Evolutionary conservation across 805 yeast species (phyloP), one percentile per base, ranked within the genome.

Genomic region (Kuraishia borneana): DNA sequence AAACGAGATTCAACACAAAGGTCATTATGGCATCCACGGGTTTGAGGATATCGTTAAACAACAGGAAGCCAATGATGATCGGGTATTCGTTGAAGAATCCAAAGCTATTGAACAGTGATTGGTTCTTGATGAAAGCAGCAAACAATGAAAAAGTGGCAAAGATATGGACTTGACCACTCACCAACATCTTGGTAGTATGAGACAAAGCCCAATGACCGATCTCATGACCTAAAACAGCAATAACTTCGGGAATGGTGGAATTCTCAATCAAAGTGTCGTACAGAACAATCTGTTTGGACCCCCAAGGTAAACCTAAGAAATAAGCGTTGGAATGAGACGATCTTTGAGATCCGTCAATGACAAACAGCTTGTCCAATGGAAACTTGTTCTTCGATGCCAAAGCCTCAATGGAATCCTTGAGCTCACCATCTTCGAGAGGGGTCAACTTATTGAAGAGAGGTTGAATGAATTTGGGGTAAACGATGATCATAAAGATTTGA

Each of bases 151-250:
- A 83, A 30, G 76, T 67, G 18, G 72, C 48, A 44, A 81, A 72
- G 34, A 78, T 56, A 45, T 83, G 83, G 4, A 61, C 53, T 56
- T 84, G 88, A 31, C 74, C 64, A 41, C 78, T 68, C 4, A 70
- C 48, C 48, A 92, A 58, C 68, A 80, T 70, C 52, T 76, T 77
- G n/a, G 88, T 64, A 40, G 88, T 80, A 56, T 92, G 99, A 38
- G 81, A 76, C 54, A 82, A 68, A 47, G 80, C 78, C 99, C 99
- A 92, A 56, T 92, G 99, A 34, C 99, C 99, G 45, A 92, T 80
- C 63, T 92, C 99, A 53, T 92, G 99, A n/a, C 95, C 97, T 43
- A 89, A 67, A 1, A 92, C 95, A 34, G 97, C 96, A 34, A 87
- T 84, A 27, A 87, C 83, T 58, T 92, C 94, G 29, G 69, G 71